Percentiles rank a stretch among this genome's conserved stretches.
Evolutionary conservation across 169 alveolate genomes (phyloP).

Genomic region (Ichthyophthirius multifiliis): DNA sequence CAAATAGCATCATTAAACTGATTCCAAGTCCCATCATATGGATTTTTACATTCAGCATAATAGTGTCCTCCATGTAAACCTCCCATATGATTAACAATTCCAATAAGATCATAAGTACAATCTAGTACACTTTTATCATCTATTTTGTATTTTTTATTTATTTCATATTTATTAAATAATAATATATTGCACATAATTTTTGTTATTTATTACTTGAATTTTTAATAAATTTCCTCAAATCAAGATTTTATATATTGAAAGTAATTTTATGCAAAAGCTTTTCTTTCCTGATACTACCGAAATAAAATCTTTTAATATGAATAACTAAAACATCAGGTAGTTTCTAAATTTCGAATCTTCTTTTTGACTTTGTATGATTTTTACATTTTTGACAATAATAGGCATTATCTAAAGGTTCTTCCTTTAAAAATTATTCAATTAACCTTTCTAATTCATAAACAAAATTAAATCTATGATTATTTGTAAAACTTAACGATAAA

Average conservation of each 20-base stretch:
- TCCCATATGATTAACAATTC: slow-evolving; percentile 76
- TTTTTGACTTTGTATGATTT: slow-evolving; percentile 44
- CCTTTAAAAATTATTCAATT: slow-evolving; percentile 34
- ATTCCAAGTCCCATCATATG: slow-evolving; percentile 62
- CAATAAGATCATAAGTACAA: slow-evolving; percentile 60
- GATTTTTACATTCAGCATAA: slow-evolving; percentile 69
- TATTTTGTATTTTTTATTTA: not conserved
- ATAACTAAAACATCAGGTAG: slow-evolving; percentile 77
- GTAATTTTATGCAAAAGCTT: slow-evolving; percentile 56
- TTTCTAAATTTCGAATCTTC: slow-evolving; percentile 66
- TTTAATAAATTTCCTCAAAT: slow-evolving; percentile 56
- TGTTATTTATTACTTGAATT: slow-evolving; percentile 45
- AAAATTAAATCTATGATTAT: no score
- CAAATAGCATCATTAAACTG: slow-evolving; percentile 66
- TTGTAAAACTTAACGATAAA: no score
- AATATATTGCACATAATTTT: no score
- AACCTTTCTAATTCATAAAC: slow-evolving; percentile 36
- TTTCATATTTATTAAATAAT: slow-evolving; percentile 21
- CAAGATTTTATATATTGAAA: slow-evolving; percentile 59
- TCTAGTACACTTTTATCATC: no score
- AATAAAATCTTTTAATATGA: slow-evolving; percentile 78
- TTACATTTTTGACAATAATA: slow-evolving; percentile 71
- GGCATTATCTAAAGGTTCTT: slow-evolving; percentile 51
- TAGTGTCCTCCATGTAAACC: slow-evolving; percentile 75
- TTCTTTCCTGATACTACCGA: slow-evolving; percentile 51